phyloP scores from a whole-genome alignment of 371 early-diverging fungal species.

The Syncephalastrum contaminatum region DNA sequence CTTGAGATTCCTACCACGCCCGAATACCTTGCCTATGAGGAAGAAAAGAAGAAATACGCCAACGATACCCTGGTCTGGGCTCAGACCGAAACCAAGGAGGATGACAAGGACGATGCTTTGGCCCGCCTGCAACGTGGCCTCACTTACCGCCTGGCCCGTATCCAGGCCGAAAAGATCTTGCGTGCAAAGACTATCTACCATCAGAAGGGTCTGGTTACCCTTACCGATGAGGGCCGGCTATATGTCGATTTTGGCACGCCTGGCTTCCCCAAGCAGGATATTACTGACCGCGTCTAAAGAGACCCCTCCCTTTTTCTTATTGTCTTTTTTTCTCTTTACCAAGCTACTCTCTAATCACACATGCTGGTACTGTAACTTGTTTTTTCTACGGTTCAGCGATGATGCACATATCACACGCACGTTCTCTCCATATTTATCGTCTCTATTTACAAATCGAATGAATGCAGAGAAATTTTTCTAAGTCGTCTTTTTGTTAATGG shows the following conservation, averaged over 20 bases:
- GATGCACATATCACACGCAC: no score
- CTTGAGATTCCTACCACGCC: slow-evolving; percentile 15
- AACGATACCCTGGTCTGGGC: slow-evolving; percentile 28
- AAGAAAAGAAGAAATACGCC: slow-evolving; percentile 14
- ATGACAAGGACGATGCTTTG: slow-evolving; percentile 10
- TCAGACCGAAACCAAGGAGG: slow-evolving; percentile 13
- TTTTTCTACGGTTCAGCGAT: no score
- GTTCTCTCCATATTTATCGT: no score
- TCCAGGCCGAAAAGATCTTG: slow-evolving; percentile 35
- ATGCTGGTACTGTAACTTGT: no score
- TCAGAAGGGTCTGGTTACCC: slow-evolving; percentile 20
- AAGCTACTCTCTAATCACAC: no score
- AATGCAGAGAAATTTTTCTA: slow-evolving; percentile 13
- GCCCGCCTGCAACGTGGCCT: slow-evolving; percentile 25
- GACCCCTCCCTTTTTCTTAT: no score
- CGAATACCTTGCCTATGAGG: slow-evolving; percentile 16
- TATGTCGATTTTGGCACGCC: slow-evolving; percentile 16
- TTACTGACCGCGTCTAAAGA: slow-evolving; percentile 18
- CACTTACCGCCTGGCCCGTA: slow-evolving; percentile 24
- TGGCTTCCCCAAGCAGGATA: slow-evolving; percentile 11
- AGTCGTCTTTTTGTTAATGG: slow-evolving; percentile 30
- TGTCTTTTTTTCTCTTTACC: no score
- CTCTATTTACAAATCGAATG: no score
- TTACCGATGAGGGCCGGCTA: slow-evolving; percentile 17
- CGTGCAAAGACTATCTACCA: slow-evolving; percentile 36